phyloP scores from a whole-genome alignment of 2,329 filamentous ascomycete species.

The Nectriaceae sp. region DNA sequence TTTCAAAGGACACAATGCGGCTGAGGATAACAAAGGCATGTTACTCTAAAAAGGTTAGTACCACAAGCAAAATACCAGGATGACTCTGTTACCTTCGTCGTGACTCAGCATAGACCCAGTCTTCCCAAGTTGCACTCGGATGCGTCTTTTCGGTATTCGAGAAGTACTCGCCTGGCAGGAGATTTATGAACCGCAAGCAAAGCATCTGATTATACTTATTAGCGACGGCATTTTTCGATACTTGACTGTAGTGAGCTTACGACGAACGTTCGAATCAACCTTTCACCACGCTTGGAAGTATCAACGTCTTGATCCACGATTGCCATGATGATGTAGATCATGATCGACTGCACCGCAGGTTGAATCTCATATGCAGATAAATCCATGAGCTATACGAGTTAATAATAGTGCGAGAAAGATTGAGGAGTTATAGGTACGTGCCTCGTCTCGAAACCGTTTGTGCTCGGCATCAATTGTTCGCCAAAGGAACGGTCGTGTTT shows the following conservation, averaged over 20 bases:
- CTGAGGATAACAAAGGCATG: slow-evolving; percentile 27
- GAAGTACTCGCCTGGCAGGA: slow-evolving; percentile 6
- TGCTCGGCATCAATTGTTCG: slow-evolving; percentile 25
- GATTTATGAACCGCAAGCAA: slow-evolving; percentile 8
- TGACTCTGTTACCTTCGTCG: slow-evolving; percentile 21
- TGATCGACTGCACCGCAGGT: slow-evolving; percentile 23
- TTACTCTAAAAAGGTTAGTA: slow-evolving; percentile 13
- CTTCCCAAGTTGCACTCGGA: slow-evolving; percentile 27
- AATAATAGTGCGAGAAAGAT: not conserved
- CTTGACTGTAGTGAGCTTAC: slow-evolving; percentile 3
- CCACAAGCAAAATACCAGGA: not conserved
- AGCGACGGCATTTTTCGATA: slow-evolving; percentile 1
- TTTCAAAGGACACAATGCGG: slow-evolving; percentile 20
- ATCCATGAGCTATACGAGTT: slow-evolving; percentile 3
- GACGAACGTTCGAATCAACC: slow-evolving; percentile 18
- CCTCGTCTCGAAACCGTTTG: slow-evolving; percentile 18
- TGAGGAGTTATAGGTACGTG: slow-evolving; percentile 1
- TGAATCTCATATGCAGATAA: slow-evolving; percentile 12
- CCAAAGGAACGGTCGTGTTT: slow-evolving; percentile 30
- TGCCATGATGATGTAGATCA: slow-evolving; percentile 34
- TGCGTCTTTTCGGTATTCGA: slow-evolving; percentile 14
- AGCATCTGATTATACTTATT: slow-evolving; percentile 26
- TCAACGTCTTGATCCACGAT: slow-evolving; percentile 19
- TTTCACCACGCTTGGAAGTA: slow-evolving; percentile 1
- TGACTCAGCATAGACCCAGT: slow-evolving; percentile 35